These are phyloP conservation scores for Russula ochroleuca DNA, from an alignment of 768 basidiomycete genomes.

Conservation along the genomic window DNA sequence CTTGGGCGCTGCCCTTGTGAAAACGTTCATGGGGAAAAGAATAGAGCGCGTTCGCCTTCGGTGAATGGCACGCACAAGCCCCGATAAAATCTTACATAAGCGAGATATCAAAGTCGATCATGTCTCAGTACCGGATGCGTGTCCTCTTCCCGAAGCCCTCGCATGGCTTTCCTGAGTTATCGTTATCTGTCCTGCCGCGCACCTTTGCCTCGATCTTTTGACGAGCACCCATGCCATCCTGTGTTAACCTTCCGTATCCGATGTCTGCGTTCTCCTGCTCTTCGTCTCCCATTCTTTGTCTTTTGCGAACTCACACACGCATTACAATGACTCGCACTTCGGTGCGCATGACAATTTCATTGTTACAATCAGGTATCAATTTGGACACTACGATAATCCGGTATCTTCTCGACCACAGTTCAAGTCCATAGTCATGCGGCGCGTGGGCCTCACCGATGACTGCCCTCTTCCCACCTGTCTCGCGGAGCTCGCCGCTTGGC, in stretches of 20 bases:
- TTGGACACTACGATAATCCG: background rate
- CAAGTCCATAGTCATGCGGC: conserved; percentile 37
- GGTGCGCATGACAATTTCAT: background rate
- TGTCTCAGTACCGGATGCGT: too few relatives aligned
- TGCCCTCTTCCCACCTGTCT: conserved; percentile 49
- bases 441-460: conserved; percentile 40
- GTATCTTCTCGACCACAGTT: background rate
- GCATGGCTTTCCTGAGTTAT: too few relatives aligned
- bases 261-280: background rate
- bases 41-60: background rate
- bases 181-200: too few relatives aligned
- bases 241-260: too few relatives aligned
- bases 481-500: conserved; percentile 55
- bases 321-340: background rate
- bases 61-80: background rate
- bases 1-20: conserved; percentile 30
- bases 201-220: too few relatives aligned
- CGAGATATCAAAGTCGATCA: too few relatives aligned
- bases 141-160: too few relatives aligned
- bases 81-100: background rate
- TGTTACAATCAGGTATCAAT: background rate
- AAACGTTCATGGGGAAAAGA: conserved; percentile 23
- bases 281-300: background rate
- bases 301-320: background rate
- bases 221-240: too few relatives aligned